Conservation (phyloP, 2,329 filamentous ascomycete genomes). For the Penicillium griseofulvum region DNA sequence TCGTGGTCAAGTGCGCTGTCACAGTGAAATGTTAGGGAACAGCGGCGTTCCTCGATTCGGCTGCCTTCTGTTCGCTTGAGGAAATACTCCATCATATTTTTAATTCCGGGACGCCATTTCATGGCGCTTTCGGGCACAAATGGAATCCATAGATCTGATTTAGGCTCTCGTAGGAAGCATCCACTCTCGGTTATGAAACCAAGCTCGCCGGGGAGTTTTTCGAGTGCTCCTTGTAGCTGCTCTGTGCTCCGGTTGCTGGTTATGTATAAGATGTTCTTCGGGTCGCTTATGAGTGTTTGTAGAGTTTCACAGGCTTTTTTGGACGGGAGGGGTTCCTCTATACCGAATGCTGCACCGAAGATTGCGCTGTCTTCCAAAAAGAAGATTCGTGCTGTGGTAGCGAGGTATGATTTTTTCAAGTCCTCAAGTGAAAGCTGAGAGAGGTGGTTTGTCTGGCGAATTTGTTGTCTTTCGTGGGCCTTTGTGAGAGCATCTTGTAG, state of each 20-base stretch:
- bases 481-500: slow-evolving; percentile 67
- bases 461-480: slow-evolving; percentile 75
- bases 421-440: slow-evolving; percentile 69
- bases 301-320: slow-evolving; percentile 75
- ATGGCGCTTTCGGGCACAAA: slow-evolving; percentile 68
- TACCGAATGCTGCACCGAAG: slow-evolving; percentile 59
- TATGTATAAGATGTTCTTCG: slow-evolving; percentile 80
- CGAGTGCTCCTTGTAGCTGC: slow-evolving; percentile 76
- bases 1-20: slow-evolving; percentile 73
- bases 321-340: slow-evolving; percentile 66
- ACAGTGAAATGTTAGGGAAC: slow-evolving; percentile 84
- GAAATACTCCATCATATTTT: slow-evolving; percentile 81
- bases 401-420: slow-evolving; percentile 64
- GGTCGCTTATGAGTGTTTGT: slow-evolving; percentile 72
- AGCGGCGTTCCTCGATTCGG: slow-evolving; percentile 79
- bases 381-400: slow-evolving; percentile 68
- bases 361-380: slow-evolving; percentile 90
- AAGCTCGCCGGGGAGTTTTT: slow-evolving; percentile 62
- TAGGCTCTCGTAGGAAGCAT: slow-evolving; percentile 73
- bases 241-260: slow-evolving; percentile 83
- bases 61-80: slow-evolving; percentile 83
- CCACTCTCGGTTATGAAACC: slow-evolving; percentile 92
- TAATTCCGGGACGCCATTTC: slow-evolving; percentile 78
- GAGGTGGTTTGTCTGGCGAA: slow-evolving; percentile 74
- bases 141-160: slow-evolving; percentile 66